Conservation (phyloP, 192 early-diverging fungal species). For the Spizellomyces punctatus region DNA sequence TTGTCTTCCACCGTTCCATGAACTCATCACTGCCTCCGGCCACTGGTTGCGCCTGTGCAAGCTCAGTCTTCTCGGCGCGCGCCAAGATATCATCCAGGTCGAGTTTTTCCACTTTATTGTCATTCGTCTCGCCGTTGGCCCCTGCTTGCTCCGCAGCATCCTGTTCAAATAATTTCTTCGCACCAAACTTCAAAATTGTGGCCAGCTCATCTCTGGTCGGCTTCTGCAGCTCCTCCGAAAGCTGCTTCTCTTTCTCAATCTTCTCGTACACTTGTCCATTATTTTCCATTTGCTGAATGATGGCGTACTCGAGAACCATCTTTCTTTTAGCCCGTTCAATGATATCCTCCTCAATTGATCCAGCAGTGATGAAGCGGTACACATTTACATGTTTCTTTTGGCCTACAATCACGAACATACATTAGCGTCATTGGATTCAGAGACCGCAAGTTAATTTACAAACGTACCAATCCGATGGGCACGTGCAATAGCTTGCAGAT, state of each 20-base stretch:
- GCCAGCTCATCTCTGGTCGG: conserved; percentile 85
- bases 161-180: conserved; percentile 92
- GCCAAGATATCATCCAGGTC: conserved; percentile 97
- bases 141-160: conserved; percentile 46
- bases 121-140: conserved; percentile 35
- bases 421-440: too few relatives aligned
- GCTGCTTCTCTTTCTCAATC: conserved; percentile 34
- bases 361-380: conserved; percentile 96
- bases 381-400: conserved; percentile 98
- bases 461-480: conserved; percentile 77
- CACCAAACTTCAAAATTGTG: conserved; percentile 97
- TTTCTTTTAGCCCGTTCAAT: conserved; percentile 98
- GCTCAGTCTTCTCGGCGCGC: conserved; percentile 90
- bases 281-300: conserved; percentile 99
- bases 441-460: too few relatives aligned
- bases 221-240: conserved; percentile 37
- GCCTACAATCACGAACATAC: conserved; percentile 22
- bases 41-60: conserved; percentile 57
- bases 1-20: conserved; percentile 89
- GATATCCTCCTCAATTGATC: conserved; percentile 98
- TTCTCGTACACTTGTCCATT: conserved; percentile 72
- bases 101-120: conserved; percentile 84
- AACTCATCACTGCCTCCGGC: conserved; percentile 87
- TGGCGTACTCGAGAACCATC: conserved; percentile 99
- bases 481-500: conserved; percentile 96